Percentiles rank a stretch among this genome's conserved stretches.
phyloP scores from a whole-genome alignment of 371 early-diverging fungal genomes.

The Blakeslea trispora region DNA sequence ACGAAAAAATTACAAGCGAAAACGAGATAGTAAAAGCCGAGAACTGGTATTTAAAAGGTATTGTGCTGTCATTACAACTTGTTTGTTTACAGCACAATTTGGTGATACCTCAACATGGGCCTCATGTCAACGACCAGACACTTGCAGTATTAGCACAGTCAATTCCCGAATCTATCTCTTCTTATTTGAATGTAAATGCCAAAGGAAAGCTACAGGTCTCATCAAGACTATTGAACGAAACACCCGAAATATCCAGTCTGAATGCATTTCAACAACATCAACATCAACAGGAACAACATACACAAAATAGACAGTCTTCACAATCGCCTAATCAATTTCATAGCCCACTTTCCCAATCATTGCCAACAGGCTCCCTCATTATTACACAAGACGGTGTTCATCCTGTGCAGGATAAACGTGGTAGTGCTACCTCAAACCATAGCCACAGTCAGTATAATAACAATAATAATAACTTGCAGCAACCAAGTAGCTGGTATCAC shows the following conservation, averaged over 20 bases:
- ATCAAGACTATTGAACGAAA: conserved; percentile 26
- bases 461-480: conserved; percentile 10
- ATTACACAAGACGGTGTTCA: conserved; percentile 37
- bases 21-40: conserved; percentile 62
- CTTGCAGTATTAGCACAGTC: conserved; percentile 38
- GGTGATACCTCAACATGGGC: conserved; percentile 46
- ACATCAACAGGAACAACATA: too few relatives aligned
- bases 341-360: conserved; percentile 30
- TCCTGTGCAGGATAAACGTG: conserved; percentile 14
- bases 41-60: conserved; percentile 62
- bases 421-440: not conserved
- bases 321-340: conserved; percentile 14
- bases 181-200: conserved; percentile 44
- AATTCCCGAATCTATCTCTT: conserved; percentile 40
- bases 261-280: not conserved
- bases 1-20: conserved; percentile 50
- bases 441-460: conserved; percentile 7
- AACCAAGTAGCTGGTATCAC: not conserved
- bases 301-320: conserved; percentile 7
- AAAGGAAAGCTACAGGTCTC: conserved; percentile 40
- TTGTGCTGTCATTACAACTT: conserved; percentile 55
- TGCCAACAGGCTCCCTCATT: conserved; percentile 38
- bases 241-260: not conserved
- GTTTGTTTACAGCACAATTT: conserved; percentile 49
- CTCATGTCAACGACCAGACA: conserved; percentile 42